Conservation (phyloP, 345 rosid genomes). For the Eucalyptus shirleyi region DNA sequence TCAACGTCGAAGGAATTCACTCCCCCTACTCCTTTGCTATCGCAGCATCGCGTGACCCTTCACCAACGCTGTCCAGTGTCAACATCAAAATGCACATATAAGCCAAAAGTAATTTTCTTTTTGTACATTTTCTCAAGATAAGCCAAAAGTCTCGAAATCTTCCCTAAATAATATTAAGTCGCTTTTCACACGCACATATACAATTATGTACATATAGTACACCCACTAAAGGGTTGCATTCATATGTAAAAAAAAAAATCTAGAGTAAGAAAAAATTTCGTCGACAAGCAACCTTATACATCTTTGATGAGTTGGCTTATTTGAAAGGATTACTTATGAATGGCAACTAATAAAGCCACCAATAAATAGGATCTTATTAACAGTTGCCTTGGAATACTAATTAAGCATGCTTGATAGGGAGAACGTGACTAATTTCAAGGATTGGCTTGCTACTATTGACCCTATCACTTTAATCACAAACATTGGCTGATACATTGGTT, state of each 20-base stretch:
- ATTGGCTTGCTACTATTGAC: constrained; percentile 19
- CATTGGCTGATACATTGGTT: constrained; percentile 6
- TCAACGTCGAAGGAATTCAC: neutral
- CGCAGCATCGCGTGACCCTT: neutral
- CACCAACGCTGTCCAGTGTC: neutral
- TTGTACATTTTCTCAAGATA: no score
- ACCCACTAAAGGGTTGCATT: neutral
- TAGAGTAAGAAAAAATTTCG: neutral
- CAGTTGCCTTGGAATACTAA: neutral
- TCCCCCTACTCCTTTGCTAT: neutral
- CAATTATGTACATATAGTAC: neutral
- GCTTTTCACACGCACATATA: no score
- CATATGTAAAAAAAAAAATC: no score
- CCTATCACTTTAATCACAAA: constrained; percentile 4
- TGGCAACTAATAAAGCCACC: neutral
- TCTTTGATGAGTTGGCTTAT: neutral
- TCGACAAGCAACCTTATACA: no score
- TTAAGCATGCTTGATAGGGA: constrained; percentile 10
- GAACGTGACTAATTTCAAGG: constrained; percentile 3
- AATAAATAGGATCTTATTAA: neutral
- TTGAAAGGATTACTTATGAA: no score
- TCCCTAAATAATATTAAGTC: no score
- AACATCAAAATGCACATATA: no score
- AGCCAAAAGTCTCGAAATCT: neutral
- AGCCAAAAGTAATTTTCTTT: neutral